A percentile compares a stretch with the other conserved stretches of the same genome.
phyloP scores from a whole-genome alignment of 2,329 filamentous ascomycete genomes.

The Chaetomium olivaceum region DNA sequence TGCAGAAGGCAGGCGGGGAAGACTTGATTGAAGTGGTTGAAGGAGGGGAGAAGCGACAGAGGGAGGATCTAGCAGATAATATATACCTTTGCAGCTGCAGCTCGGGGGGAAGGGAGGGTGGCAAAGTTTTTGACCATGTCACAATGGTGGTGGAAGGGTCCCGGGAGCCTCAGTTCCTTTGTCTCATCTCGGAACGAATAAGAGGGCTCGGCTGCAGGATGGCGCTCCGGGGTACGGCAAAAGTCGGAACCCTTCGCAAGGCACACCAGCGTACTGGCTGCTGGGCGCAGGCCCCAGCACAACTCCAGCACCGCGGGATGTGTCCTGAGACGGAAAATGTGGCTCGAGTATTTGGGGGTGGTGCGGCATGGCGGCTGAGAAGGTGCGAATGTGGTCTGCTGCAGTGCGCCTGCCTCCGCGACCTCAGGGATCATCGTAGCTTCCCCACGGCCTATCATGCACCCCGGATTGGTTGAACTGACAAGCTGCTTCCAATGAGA shows the following conservation, averaged over 20 bases:
- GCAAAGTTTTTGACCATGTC: conserved; percentile 7
- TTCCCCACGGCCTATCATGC: conserved; percentile 30
- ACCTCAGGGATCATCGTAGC: conserved; percentile 25
- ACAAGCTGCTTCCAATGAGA: conserved; percentile 26
- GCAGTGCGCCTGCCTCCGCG: conserved; percentile 22
- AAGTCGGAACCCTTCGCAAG: conserved; percentile 13
- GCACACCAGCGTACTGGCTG: background rate
- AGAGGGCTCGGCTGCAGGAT: background rate
- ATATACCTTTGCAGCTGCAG: conserved; percentile 1
- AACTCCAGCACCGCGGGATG: conserved; percentile 4
- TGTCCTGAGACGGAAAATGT: background rate
- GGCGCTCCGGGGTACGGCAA: conserved; percentile 11
- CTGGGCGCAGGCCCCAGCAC: background rate
- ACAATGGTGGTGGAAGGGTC: background rate
- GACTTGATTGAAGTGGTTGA: background rate
- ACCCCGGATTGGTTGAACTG: conserved; percentile 23
- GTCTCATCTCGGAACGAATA: conserved; percentile 11
- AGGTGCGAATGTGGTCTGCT: conserved; percentile 21
- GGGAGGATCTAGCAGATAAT: background rate
- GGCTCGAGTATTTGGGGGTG: background rate
- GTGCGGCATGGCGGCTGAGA: background rate
- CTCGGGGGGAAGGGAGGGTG: background rate
- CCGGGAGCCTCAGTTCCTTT: conserved; percentile 13
- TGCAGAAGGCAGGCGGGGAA: background rate
- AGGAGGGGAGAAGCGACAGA: background rate